A percentile compares a stretch with the other conserved stretches of the same genome.
Evolutionary conservation across 1,139 yeast genomes (phyloP).

Genomic region (Suhomyces atakaporum): DNA sequence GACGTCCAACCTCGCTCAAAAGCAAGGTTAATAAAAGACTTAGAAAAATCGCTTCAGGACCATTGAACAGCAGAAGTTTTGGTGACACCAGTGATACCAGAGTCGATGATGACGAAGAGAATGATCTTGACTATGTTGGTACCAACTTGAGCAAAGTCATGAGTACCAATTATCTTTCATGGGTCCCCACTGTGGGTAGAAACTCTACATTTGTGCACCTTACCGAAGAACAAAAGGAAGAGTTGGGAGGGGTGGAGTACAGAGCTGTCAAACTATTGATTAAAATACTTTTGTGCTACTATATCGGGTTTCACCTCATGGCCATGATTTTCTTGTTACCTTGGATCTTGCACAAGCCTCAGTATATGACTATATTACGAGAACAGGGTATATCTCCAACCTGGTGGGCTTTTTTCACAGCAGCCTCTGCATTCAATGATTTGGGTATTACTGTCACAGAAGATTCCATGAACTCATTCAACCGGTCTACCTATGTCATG

Average conservation of each 20-base stretch:
- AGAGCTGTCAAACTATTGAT: slow-evolving; percentile 80
- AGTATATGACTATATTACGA: slow-evolving; percentile 46
- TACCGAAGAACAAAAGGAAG: slow-evolving; percentile 84
- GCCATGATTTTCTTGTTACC: slow-evolving; percentile 62
- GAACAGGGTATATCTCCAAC: slow-evolving; percentile 64
- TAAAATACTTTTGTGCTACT: slow-evolving; percentile 64
- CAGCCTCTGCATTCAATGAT: slow-evolving; percentile 78
- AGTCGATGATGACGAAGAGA: slow-evolving; percentile 20
- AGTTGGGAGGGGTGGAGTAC: slow-evolving; percentile 95
- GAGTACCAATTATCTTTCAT: slow-evolving; percentile 73
- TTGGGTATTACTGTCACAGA: slow-evolving; percentile 80
- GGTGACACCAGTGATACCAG: slow-evolving; percentile 16
- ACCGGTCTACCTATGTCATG: slow-evolving; percentile 62
- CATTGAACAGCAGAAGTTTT: slow-evolving; percentile 7
- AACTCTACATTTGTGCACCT: slow-evolving; percentile 88
- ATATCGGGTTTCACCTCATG: slow-evolving; percentile 71
- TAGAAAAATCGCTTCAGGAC: slow-evolving; percentile 8
- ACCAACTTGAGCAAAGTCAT: slow-evolving; percentile 26
- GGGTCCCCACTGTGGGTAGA: slow-evolving; percentile 93
- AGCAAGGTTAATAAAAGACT: slow-evolving; percentile 13
- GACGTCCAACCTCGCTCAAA: slow-evolving; percentile 17
- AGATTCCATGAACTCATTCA: slow-evolving; percentile 71
- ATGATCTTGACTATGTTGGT: slow-evolving; percentile 16
- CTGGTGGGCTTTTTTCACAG: slow-evolving; percentile 93
- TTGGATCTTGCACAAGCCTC: slow-evolving; percentile 54